Conservation (phyloP, 73 alveolate species). For the Tetrahymena borealis region DNA sequence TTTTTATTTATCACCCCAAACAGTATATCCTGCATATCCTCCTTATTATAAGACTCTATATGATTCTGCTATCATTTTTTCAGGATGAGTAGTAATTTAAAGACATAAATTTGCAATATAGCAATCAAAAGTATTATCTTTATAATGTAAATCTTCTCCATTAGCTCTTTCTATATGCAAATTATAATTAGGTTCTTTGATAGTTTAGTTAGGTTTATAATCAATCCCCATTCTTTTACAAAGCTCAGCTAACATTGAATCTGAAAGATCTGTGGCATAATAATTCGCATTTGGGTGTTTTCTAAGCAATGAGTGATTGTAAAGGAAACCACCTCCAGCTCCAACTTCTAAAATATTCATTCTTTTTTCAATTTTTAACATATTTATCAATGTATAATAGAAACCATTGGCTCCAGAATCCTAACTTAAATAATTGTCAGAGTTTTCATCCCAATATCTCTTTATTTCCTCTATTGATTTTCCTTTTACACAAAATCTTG, state of each 20-base stretch:
- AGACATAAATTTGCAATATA: constrained; percentile 59
- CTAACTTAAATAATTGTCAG: not conserved
- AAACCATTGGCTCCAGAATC: not conserved
- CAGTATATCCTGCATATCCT: constrained; percentile 49
- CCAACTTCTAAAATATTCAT: not conserved
- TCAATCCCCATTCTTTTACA: not conserved
- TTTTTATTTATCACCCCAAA: constrained; percentile 60
- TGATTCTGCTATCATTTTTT: constrained; percentile 49
- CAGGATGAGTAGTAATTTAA: constrained; percentile 44
- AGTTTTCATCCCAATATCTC: not conserved
- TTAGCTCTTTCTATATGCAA: constrained; percentile 1
- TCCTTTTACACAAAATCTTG: not conserved
- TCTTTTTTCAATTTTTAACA: not conserved
- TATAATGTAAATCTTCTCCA: constrained; percentile 52
- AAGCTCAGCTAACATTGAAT: not conserved
- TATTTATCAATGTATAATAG: not conserved
- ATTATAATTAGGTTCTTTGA: not conserved
- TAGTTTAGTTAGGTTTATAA: not conserved
- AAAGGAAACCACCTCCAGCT: not conserved
- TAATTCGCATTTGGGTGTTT: not conserved
- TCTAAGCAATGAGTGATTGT: not conserved
- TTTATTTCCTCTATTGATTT: not conserved
- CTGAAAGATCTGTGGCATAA: not conserved
- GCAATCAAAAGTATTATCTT: constrained; percentile 42
- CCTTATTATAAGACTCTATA: constrained; percentile 46